These are phyloP conservation scores for Chlamydomonas incerta DNA, from an alignment of 139 green algal species.

Conservation along the genomic window DNA sequence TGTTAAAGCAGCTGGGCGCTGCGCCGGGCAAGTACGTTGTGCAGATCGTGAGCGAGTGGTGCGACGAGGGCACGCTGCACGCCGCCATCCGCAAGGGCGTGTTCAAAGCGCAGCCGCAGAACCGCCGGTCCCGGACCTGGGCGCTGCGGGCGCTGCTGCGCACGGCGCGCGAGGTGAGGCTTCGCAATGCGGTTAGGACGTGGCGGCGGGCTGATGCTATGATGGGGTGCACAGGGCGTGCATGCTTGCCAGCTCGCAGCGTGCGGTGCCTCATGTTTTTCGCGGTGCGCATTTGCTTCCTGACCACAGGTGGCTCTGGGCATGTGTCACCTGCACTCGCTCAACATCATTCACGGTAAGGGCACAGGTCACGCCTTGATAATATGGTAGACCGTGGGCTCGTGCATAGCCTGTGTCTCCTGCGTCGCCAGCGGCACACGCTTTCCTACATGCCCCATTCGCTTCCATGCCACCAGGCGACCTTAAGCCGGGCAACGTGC, in stretches of 20 bases:
- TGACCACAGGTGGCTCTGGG: slow-evolving; percentile 10
- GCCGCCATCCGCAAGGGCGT: slow-evolving; percentile 12
- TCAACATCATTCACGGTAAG: slow-evolving; percentile 26
- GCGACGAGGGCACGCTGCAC: slow-evolving; percentile 33
- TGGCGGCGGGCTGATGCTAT: no score
- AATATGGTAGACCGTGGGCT: no score
- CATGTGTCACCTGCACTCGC: slow-evolving; percentile 28
- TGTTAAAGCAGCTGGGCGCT: slow-evolving; percentile 27
- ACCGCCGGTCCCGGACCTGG: neutral
- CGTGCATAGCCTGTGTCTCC: no score
- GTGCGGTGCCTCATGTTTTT: no score
- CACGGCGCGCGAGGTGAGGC: slow-evolving; percentile 31
- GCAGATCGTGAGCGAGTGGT: slow-evolving; percentile 33
- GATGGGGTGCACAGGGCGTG: no score
- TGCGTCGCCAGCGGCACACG: no score
- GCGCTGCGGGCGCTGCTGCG: slow-evolving; percentile 41
- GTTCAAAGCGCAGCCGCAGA: neutral
- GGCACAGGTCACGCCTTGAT: no score
- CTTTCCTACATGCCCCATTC: no score
- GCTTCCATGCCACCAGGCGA: no score
- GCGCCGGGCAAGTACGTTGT: slow-evolving; percentile 35
- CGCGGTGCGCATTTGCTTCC: no score
- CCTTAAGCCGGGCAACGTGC: slow-evolving; percentile 42
- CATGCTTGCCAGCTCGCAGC: no score
- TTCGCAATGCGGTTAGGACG: no score